Evolutionary conservation across 345 rosid species (phyloP), one percentile per base, ranked within the genome.

Genomic region (Linum usitatissimum): DNA sequence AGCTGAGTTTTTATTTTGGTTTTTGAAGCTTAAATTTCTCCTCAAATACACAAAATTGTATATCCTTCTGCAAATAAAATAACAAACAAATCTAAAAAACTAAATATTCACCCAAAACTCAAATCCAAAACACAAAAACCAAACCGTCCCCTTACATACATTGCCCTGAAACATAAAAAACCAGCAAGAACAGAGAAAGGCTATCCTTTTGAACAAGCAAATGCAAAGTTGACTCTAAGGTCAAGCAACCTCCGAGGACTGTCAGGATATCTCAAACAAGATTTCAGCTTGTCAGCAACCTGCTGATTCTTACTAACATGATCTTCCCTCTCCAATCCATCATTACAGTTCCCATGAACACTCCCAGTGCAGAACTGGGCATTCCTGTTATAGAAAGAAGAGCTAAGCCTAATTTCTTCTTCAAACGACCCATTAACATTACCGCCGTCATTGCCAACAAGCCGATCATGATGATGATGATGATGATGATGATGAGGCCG

Each of bases 181-280:
- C 28, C 28, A 23, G 28, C 28, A 23, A 23, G 28, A 23, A 23
- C 28, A 23, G 28, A 23, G 28, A 23, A 23, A 23, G 28, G 28
- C 28, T 23, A 4, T 65, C 61, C 34, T 71, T 42, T 17, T 5
- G 4, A 31, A 76, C 6, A 4, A 38, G 77, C 66, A 71, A 74
- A 59, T 55, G 15, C 20, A 69, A 78, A 80, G 17, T 81, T 62
- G 56, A 80, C 85, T 55, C 54, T 71, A 4, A 62, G 78, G n/a
- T 18, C 53, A 23, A 64, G 75, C 53, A 53, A 62, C 62, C 60
- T 75, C 5, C 73, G 19, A 58, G 14, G 67, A 64, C 81, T 63
- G 55, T 70, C 77, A 12, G 34, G 14, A 69, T 80, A 73, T 69
- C 75, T 74, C 30, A 76, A 57, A 71, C 83, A 80, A 42, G 83